Evolutionary conservation across 2,329 filamentous ascomycete species (phyloP), one percentile per base, ranked within the genome.

Genomic region (Aspergillus sp.): DNA sequence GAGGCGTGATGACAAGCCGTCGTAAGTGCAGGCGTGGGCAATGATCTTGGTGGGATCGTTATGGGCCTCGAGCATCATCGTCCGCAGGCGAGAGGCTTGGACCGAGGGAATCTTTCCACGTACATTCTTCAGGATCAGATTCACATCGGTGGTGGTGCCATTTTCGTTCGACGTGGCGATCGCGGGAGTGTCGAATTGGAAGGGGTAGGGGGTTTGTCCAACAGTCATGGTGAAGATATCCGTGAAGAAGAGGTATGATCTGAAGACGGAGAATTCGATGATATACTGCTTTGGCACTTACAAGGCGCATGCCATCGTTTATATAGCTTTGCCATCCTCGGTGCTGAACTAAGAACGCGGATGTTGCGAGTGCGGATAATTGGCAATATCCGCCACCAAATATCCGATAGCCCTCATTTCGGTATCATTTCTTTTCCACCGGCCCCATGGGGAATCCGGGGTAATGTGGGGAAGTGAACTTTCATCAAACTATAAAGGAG

Each of bases 21-120:
- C 76, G 42, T 78, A 77, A 43, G 65, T 70, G 55, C 75, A 78
- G 21, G 65, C 64, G 40, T 73, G 71, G 1, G 77, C 76, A 4
- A 78, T 47, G 41, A 79, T 78, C 54, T 78, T 79, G 4, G 63
- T 63, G 1, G 74, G 69, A 47, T 78, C 72, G 1, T 61, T 52
- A 34, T 72, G 66, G 1, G 75, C 70, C 49, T 78, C 73, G 14
- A 71, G 58, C 49, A 56, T 54, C 46, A 62, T 56, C 21, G 52
- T 50, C n/a, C 61, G 62, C 16, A 64, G 56, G 5, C 64, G 64
- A 0, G 72, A 73, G 5, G 74, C 67, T 53, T 76, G 72, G 4
- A 68, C 23, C 1, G 73, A 74, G 3, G 73, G 73, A 11, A 69
- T 68, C 1, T 57, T 50, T 13, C 74, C 74, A 0, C 73, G 68